A percentile compares a stretch with the other conserved stretches of the same genome.
phyloP scores from a whole-genome alignment of 192 early-diverging fungal genomes.

The Podila minutissima region DNA sequence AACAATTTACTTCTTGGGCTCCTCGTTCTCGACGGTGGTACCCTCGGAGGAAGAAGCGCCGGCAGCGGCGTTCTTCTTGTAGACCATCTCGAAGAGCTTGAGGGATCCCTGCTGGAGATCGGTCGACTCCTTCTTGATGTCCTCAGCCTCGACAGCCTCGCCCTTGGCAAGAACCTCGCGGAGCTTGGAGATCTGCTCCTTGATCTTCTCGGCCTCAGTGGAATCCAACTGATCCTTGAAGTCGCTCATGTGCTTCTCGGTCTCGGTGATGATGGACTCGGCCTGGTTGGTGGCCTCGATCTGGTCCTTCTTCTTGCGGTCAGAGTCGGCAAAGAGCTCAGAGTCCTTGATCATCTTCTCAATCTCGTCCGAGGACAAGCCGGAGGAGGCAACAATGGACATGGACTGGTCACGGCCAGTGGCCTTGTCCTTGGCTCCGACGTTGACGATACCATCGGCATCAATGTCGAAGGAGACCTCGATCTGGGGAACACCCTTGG shows the following conservation, averaged over 20 bases:
- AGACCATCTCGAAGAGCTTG: constrained; percentile 96
- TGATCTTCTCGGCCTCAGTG: constrained; percentile 87
- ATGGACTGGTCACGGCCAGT: constrained; percentile 91
- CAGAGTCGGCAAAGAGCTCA: constrained; percentile 88
- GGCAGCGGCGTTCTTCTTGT: constrained; percentile 71
- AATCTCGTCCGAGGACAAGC: constrained; percentile 89
- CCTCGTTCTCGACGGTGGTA: constrained; percentile 17
- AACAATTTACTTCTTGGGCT: constrained; percentile 10
- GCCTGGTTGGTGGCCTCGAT: constrained; percentile 95
- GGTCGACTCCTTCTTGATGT: constrained; percentile 85
- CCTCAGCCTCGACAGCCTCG: constrained; percentile 68
- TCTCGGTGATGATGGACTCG: constrained; percentile 88
- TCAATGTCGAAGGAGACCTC: constrained; percentile 97
- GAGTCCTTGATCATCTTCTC: constrained; percentile 91
- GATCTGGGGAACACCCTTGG: constrained; percentile 92
- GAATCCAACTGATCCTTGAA: constrained; percentile 95
- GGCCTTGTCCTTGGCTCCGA: constrained; percentile 92
- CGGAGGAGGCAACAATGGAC: constrained; percentile 90
- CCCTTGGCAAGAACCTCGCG: constrained; percentile 78
- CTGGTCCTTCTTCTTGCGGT: constrained; percentile 88
- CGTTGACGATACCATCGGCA: constrained; percentile 96
- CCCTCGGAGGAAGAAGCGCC: constrained; percentile 10
- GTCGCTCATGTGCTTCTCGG: constrained; percentile 92
- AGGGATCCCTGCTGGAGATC: constrained; percentile 86
- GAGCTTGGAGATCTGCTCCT: constrained; percentile 78